A percentile compares a stretch with the other conserved stretches of the same genome.
Evolutionary conservation across 768 basidiomycete genomes (phyloP).

Genomic region (Pholiota conissans): DNA sequence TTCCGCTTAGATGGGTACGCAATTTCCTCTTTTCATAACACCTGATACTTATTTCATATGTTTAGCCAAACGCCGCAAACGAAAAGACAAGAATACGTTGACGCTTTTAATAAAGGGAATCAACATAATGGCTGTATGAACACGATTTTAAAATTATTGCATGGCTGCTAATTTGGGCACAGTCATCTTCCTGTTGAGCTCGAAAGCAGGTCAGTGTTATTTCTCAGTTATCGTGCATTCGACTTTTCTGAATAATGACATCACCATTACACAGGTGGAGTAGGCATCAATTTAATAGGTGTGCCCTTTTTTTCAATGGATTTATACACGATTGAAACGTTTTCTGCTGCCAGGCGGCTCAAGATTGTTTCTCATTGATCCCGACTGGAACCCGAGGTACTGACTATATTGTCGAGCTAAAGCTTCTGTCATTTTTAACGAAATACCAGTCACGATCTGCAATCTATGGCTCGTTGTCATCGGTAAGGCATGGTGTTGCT

Average conservation of each 20-base stretch:
- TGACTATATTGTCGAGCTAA: neutral
- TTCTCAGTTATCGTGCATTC: neutral
- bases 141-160: neutral
- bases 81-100: conserved; percentile 86
- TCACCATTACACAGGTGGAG: conserved; percentile 57
- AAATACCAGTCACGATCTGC: conserved; percentile 73
- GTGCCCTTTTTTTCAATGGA: neutral
- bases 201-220: conserved; percentile 69
- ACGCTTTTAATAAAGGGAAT: conserved; percentile 80
- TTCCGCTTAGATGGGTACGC: conserved; percentile 85
- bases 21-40: neutral
- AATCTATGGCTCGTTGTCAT: conserved; percentile 97
- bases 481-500: conserved; percentile 60
- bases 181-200: conserved; percentile 92
- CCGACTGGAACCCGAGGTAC: conserved; percentile 93
- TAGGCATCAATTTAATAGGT: conserved; percentile 92
- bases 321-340: too few relatives aligned
- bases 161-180: neutral
- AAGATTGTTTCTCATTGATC: conserved; percentile 81
- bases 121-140: conserved; percentile 69
- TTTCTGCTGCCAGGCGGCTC: conserved; percentile 75
- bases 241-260: neutral
- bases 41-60: neutral
- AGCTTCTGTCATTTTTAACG: neutral
- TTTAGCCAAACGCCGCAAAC: conserved; percentile 69